Evolutionary conservation across 495 filamentous ascomycete species (phyloP), one percentile per base, ranked within the genome.

Genomic region (Daldinia grandis): DNA sequence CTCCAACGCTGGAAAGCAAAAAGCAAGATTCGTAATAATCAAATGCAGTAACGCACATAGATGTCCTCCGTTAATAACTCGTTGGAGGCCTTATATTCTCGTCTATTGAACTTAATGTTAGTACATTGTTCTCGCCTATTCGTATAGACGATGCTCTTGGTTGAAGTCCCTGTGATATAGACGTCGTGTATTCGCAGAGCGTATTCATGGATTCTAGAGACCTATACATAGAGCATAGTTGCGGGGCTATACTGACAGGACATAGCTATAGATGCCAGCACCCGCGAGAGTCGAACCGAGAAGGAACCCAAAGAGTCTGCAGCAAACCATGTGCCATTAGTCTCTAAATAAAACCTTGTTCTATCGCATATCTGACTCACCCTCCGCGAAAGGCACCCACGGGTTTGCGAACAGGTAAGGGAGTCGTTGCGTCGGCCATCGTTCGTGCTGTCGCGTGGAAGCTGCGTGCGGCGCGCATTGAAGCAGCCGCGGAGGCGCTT

Each of bases 11-110:
- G 62, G 66, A 60, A 74, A 63, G 54, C 24, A 62, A 66, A 64
- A 66, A 40, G 55, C 50, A 56, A 71, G 60, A 69, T 63, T 55
- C 49, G 69, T 61, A 68, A 71, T 73, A 79, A 80, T 82, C 78
- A 83, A 73, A 83, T 83, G 81, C 81, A 81, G 58, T 77, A 72
- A 88, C 92, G 77, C 88, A 98, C 95, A 81, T 92, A 92, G 79
- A 99, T 97, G 83, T 99, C 95, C 81, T 97, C 93, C 49, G 91
- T 95, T 80, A 99, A 81, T 77, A 97, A 86, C 81, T 97, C 93
- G 80, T 98, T 99, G 61, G 93, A 92, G 38, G 95, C 85, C 79
- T 92, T 90, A 80, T 98, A 98, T 79, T 99, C 94, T 75, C 93
- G 89, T 50, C 75, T 77, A 31, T 62, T 6, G 12, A 35, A 21